These are phyloP conservation scores for Suhomyces wounanorum DNA, from an alignment of 1,139 yeast genomes.

Conservation along the genomic window DNA sequence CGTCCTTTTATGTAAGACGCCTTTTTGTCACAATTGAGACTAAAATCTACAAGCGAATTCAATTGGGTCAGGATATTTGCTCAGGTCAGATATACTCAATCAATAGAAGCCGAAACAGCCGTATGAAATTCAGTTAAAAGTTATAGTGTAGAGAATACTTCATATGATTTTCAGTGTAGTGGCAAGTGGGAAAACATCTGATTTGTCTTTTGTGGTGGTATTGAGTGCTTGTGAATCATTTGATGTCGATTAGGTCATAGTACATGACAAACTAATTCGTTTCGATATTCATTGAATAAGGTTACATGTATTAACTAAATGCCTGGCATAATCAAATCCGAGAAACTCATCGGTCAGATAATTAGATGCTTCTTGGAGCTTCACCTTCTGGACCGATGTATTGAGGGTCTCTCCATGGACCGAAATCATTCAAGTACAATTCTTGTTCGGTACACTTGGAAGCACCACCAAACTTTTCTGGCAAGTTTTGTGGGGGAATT, in stretches of 20 bases:
- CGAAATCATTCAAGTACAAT: constrained; percentile 83
- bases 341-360: not conserved
- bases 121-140: not conserved
- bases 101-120: not conserved
- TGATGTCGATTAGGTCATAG: too few species aligned
- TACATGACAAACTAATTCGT: not conserved
- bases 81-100: not conserved
- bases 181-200: too few species aligned
- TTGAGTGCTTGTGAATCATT: not conserved
- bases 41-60: not conserved
- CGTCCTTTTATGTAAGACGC: not conserved
- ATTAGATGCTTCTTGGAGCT: constrained; percentile 54
- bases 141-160: too few species aligned
- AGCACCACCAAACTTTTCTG: constrained; percentile 84
- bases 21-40: not conserved
- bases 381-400: constrained; percentile 87
- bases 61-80: not conserved
- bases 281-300: not conserved
- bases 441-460: constrained; percentile 74
- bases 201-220: too few species aligned
- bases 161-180: too few species aligned
- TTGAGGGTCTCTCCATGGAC: constrained; percentile 94
- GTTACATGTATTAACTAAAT: constrained; percentile 1
- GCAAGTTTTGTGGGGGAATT: constrained; percentile 91
- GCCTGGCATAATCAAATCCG: not conserved